phyloP scores from a whole-genome alignment of 2,329 filamentous ascomycete genomes.

The Tolypocladium capitatum region DNA sequence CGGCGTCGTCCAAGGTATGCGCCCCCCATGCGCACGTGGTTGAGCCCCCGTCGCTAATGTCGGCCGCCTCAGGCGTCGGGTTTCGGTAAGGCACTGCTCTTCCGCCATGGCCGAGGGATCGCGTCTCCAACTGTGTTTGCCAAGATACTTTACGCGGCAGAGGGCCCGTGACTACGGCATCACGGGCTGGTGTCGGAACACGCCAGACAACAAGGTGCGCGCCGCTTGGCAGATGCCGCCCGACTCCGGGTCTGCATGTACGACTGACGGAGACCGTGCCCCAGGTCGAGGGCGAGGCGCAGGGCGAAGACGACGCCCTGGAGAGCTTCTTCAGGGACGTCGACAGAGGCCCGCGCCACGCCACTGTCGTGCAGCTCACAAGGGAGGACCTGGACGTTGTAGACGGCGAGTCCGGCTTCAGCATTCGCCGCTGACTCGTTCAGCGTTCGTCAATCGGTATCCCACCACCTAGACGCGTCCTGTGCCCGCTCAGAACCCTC shows the following conservation, averaged over 20 bases:
- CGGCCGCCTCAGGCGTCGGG: conserved; percentile 33
- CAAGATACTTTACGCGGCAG: conserved; percentile 40
- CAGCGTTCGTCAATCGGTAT: background rate
- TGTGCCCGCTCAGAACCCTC: conserved; percentile 30
- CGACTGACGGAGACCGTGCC: conserved; percentile 4
- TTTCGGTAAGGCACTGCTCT: conserved; percentile 29
- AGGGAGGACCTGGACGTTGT: conserved; percentile 51
- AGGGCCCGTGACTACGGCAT: conserved; percentile 35
- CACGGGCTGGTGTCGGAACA: conserved; percentile 52
- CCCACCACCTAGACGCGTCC: background rate
- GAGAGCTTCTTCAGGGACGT: conserved; percentile 61
- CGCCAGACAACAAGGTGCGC: conserved; percentile 37
- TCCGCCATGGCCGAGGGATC: too few species aligned
- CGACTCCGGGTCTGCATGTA: too few species aligned
- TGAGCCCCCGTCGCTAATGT: background rate
- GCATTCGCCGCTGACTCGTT: conserved; percentile 28
- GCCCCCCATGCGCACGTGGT: conserved; percentile 14
- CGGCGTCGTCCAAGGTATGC: conserved; percentile 49
- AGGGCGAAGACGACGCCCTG: conserved; percentile 55
- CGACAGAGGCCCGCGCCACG: conserved; percentile 57
- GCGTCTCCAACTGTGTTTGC: background rate
- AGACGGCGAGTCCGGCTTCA: conserved; percentile 56
- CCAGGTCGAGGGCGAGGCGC: conserved; percentile 81
- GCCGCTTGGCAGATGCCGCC: too few species aligned
- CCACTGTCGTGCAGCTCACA: conserved; percentile 63